These are phyloP conservation scores for Vigna mungo DNA, from an alignment of 306 rosid genomes.

Conservation along the genomic window DNA sequence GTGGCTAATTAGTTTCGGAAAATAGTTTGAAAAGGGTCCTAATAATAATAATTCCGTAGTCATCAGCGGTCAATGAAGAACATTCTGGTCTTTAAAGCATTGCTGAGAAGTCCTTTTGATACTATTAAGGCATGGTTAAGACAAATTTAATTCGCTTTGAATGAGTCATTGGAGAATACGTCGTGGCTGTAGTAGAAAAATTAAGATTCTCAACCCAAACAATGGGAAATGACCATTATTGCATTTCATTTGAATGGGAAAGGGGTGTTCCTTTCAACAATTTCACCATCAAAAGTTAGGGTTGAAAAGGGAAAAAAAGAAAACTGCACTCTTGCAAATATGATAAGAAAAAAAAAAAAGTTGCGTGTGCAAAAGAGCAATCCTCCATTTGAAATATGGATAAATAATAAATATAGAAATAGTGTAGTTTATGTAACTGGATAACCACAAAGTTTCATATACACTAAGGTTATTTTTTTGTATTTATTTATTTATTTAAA, in stretches of 20 bases:
- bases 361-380: too few relatives aligned
- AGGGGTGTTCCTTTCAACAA: constrained; percentile 29
- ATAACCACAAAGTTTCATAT: too few relatives aligned
- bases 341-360: too few relatives aligned
- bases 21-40: neutral
- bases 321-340: too few relatives aligned
- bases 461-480: too few relatives aligned
- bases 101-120: constrained; percentile 26
- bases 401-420: too few relatives aligned
- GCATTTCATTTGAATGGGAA: neutral
- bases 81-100: constrained; percentile 7
- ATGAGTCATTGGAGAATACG: constrained; percentile 27
- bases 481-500: too few relatives aligned
- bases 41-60: neutral
- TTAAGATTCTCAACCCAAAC: constrained; percentile 15
- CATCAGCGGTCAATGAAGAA: constrained; percentile 36
- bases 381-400: too few relatives aligned
- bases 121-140: neutral
- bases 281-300: neutral
- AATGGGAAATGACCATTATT: neutral
- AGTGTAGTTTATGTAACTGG: too few relatives aligned
- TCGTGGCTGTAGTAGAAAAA: neutral
- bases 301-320: too few relatives aligned
- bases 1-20: neutral
- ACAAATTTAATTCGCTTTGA: constrained; percentile 18